These are phyloP conservation scores for Mycena galericulata DNA, from an alignment of 768 basidiomycete species.

Conservation along the genomic window DNA sequence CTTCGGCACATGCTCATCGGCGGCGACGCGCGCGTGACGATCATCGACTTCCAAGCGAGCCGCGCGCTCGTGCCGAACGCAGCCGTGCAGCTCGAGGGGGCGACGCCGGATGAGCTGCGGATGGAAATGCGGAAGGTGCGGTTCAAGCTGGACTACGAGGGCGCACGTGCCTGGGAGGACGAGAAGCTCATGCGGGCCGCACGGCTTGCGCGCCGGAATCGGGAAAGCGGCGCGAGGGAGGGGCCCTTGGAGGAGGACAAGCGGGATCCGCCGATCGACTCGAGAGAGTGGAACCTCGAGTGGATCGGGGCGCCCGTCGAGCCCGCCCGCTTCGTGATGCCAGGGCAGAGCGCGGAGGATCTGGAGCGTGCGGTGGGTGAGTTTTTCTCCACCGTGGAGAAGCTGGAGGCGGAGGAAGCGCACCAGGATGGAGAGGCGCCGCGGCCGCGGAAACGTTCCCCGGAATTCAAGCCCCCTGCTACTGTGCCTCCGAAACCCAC, in stretches of 20 bases:
- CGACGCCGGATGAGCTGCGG: constrained; percentile 55
- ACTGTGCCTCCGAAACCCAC: not conserved
- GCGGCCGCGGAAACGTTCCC: constrained; percentile 14
- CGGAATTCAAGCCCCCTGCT: constrained; percentile 26
- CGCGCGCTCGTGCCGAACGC: constrained; percentile 41
- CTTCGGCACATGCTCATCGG: constrained; percentile 67
- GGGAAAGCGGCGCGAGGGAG: not conserved
- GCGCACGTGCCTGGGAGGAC: constrained; percentile 37
- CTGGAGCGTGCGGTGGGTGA: constrained; percentile 23
- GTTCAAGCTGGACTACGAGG: constrained; percentile 61
- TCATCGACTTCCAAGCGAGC: constrained; percentile 67
- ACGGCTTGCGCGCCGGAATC: constrained; percentile 21
- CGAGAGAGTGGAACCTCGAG: constrained; percentile 66
- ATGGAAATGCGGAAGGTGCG: constrained; percentile 68
- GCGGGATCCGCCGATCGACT: constrained; percentile 76
- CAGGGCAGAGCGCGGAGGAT: constrained; percentile 30
- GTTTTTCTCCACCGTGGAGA: constrained; percentile 30
- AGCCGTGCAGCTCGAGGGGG: constrained; percentile 49
- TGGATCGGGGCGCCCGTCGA: constrained; percentile 20
- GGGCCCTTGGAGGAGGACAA: constrained; percentile 50
- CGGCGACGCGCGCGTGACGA: constrained; percentile 62
- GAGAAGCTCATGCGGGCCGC: constrained; percentile 26
- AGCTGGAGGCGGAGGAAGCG: constrained; percentile 24
- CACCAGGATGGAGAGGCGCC: not conserved
- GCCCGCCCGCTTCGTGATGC: constrained; percentile 32